A percentile compares a stretch with the other conserved stretches of the same genome.
phyloP scores from a whole-genome alignment of 129 eudicot genomes.

The Saposhnikovia divaricata region DNA sequence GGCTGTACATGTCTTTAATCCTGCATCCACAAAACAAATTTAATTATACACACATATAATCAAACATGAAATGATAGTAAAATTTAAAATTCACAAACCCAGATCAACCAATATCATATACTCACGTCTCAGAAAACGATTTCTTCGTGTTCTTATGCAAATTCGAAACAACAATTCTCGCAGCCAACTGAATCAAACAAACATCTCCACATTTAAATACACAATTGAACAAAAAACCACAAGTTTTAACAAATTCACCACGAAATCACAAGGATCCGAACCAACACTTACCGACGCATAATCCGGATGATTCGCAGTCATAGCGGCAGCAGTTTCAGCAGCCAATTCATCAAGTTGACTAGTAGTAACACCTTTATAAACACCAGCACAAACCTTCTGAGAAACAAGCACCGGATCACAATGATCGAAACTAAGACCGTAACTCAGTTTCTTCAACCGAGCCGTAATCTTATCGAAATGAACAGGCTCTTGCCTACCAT shows the following conservation, averaged over 20 bases:
- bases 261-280: no score
- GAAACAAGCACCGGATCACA: slow-evolving; percentile 89
- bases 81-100: not conserved
- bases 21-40: slow-evolving; percentile 23
- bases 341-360: slow-evolving; percentile 95
- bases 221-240: not conserved
- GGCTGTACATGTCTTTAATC: slow-evolving; percentile 68
- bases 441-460: slow-evolving; percentile 85
- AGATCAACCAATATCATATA: not conserved
- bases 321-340: slow-evolving; percentile 95
- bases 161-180: slow-evolving; percentile 61
- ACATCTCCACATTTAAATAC: not conserved
- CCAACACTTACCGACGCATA: slow-evolving; percentile 64
- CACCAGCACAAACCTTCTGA: slow-evolving; percentile 94
- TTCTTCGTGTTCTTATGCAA: slow-evolving; percentile 61
- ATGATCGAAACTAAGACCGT: slow-evolving; percentile 74
- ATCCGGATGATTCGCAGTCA: slow-evolving; percentile 92
- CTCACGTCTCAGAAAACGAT: slow-evolving; percentile 66
- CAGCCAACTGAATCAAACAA: slow-evolving; percentile 39
- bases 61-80: not conserved
- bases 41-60: not conserved
- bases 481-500: slow-evolving; percentile 79
- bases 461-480: slow-evolving; percentile 97
- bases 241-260: not conserved
- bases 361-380: slow-evolving; percentile 87